Evolutionary conservation across 106 monocot species (phyloP).

Genomic region (Iris macrosiphon): DNA sequence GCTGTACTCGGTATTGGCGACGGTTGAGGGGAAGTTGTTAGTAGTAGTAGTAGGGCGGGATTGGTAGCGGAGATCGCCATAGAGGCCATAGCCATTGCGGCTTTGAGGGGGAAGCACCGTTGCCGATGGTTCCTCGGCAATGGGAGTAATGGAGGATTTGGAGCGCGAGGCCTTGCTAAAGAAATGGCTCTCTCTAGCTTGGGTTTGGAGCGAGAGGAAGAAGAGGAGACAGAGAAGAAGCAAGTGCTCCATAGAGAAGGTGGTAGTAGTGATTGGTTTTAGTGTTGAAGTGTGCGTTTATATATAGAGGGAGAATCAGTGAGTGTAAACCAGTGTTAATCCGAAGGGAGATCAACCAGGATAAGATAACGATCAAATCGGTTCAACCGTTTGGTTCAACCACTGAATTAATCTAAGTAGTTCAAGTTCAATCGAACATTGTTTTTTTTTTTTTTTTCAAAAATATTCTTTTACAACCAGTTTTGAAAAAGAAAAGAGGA

Average conservation of each 20-base stretch:
- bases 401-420: too few species aligned
- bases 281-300: too few species aligned
- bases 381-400: too few species aligned
- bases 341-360: too few species aligned
- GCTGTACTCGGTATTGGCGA: not conserved
- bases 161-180: constrained; percentile 28
- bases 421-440: too few species aligned
- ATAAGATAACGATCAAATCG: too few species aligned
- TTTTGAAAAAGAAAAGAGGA: too few species aligned
- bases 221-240: constrained; percentile 18
- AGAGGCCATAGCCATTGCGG: constrained; percentile 44
- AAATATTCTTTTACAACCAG: too few species aligned
- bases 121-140: not conserved
- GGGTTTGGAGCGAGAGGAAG: constrained; percentile 5
- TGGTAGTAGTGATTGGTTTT: too few species aligned
- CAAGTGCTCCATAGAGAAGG: not conserved
- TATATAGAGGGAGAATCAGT: too few species aligned
- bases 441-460: too few species aligned
- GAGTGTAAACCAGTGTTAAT: too few species aligned
- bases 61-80: constrained; percentile 18
- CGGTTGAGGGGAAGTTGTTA: constrained; percentile 1
- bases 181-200: constrained; percentile 25
- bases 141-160: not conserved
- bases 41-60: constrained; percentile 3
- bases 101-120: constrained; percentile 6